Base-by-base conservation (phyloP, 768 basidiomycete species). In the Rhodotorula paludigena region DNA sequence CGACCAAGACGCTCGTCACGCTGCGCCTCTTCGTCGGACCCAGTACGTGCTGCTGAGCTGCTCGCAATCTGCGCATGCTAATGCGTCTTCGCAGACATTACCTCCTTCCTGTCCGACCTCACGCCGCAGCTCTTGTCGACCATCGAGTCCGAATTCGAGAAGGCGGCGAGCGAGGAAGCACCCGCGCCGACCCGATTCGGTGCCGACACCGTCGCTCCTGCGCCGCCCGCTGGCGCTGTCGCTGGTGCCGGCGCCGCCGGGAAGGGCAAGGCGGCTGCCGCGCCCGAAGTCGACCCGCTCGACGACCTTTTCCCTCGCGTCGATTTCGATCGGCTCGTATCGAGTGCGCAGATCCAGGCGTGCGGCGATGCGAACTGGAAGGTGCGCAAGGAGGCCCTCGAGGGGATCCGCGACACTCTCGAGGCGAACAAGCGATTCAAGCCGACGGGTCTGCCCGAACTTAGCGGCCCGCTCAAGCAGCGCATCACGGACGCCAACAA, bases 301-400 rank as follows among this genome's bases (percentile, higher is more conserved):
- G 96, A 98, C 72, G 92, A 96, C 55, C 82, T 99, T 47, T 94
- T 96, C 77, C 96, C 96, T 35, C 86, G 96, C 36, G 89, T 97
- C 47, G 96, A 99, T 74, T 81, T 98, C 47, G 93, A 98, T 72
- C 82, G 84, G 60, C 78, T 99, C 33, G 81, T 98, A 60, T 88
- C 87, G 32, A 90, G 90, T 1, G 85, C 86, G 9, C 87, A 93
- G 54, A 79, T 96, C 23, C 82, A 86, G 4, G 90, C 92, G 74
- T 82, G 87, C 16, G 92, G 90, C 80, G 94, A 87, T 73, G 93
- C 94, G 71, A 87, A 91, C 0, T 99, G 94, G 94, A 98, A 98
- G 80, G 86, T 85, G 2, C 88, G 93, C 80, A 99, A 99, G 77
- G 94, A 97, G 75, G 92, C 90, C 6, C 81, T 98, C 64, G 96